These are phyloP conservation scores for Phytophthora idaei DNA, from an alignment of 352 stramenopile genomes.

Conservation along the genomic window DNA sequence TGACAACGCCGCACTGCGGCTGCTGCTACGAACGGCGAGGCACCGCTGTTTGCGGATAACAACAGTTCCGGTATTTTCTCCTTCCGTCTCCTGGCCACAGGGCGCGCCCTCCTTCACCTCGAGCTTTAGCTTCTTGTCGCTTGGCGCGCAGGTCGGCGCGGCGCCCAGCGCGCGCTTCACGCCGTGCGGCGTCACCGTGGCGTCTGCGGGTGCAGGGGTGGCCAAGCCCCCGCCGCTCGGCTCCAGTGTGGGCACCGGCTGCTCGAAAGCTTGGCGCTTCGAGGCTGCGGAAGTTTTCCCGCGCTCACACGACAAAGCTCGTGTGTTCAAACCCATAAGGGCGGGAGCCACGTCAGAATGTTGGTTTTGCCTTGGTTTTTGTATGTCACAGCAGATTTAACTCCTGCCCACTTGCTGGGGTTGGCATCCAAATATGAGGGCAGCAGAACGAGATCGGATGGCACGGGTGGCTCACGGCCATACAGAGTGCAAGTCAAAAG, in stretches of 20 bases:
- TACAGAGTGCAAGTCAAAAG: slow-evolving; percentile 24
- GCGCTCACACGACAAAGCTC: slow-evolving; percentile 28
- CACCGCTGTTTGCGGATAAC: slow-evolving; percentile 6
- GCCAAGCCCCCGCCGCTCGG: background rate
- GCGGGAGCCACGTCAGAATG: slow-evolving; percentile 36
- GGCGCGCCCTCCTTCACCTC: slow-evolving; percentile 18
- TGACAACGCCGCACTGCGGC: slow-evolving; percentile 46
- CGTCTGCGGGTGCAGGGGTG: background rate
- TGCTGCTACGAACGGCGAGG: slow-evolving; percentile 2
- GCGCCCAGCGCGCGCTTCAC: slow-evolving; percentile 29
- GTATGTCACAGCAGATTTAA: slow-evolving; percentile 27
- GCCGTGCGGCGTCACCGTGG: slow-evolving; percentile 12
- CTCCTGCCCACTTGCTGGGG: slow-evolving; percentile 8
- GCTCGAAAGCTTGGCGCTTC: background rate
- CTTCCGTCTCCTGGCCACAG: background rate
- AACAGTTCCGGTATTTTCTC: slow-evolving; percentile 4
- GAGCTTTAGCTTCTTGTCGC: slow-evolving; percentile 54
- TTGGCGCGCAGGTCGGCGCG: slow-evolving; percentile 18
- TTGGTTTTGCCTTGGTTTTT: slow-evolving; percentile 53
- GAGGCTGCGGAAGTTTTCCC: slow-evolving; percentile 18
- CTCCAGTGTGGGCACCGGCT: slow-evolving; percentile 9
- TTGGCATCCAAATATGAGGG: slow-evolving; percentile 38
- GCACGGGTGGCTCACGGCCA: background rate
- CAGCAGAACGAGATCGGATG: slow-evolving; percentile 5
- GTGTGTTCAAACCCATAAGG: slow-evolving; percentile 56